Conservation (phyloP, 805 yeast genomes). For the Saccharomycopsis lassenensis region DNA sequence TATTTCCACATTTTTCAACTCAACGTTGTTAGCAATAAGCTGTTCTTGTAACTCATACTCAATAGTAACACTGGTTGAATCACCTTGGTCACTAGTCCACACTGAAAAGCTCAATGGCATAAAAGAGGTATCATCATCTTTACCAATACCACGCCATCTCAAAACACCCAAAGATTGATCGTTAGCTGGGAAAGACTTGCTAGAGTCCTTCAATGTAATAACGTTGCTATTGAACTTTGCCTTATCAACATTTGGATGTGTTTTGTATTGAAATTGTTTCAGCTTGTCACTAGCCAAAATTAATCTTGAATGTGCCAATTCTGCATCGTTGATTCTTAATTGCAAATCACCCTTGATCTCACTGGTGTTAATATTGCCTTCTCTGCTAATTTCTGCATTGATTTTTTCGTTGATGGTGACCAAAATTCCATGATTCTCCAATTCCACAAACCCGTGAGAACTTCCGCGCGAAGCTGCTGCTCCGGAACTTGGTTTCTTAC, state of each 20-base stretch:
- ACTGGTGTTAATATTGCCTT: slow-evolving; percentile 58
- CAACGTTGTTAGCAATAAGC: slow-evolving; percentile 35
- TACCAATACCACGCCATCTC: slow-evolving; percentile 77
- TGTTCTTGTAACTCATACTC: slow-evolving; percentile 68
- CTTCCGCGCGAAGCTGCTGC: slow-evolving; percentile 15
- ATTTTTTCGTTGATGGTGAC: slow-evolving; percentile 68
- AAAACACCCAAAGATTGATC: slow-evolving; percentile 85
- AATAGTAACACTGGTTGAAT: slow-evolving; percentile 62
- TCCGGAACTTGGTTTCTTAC: slow-evolving; percentile 7
- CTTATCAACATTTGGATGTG: slow-evolving; percentile 94
- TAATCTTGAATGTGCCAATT: slow-evolving; percentile 55
- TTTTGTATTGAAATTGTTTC: slow-evolving; percentile 62
- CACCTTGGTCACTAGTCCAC: slow-evolving; percentile 64
- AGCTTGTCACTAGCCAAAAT: slow-evolving; percentile 38
- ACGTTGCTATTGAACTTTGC: slow-evolving; percentile 46
- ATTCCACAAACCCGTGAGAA: slow-evolving; percentile 20
- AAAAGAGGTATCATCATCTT: slow-evolving; percentile 40
- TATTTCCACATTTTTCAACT: slow-evolving; percentile 27
- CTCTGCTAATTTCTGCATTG: slow-evolving; percentile 69
- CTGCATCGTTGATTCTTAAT: slow-evolving; percentile 72
- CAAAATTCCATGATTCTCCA: slow-evolving; percentile 64
- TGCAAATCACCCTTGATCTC: slow-evolving; percentile 89
- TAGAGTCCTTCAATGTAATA: slow-evolving; percentile 66
- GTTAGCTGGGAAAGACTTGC: slow-evolving; percentile 81
- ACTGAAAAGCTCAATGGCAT: slow-evolving; percentile 69